A percentile compares a stretch with the other conserved stretches of the same genome.
phyloP scores from a whole-genome alignment of 140 eudicot genomes.

The Erigeron philadelphicus region DNA sequence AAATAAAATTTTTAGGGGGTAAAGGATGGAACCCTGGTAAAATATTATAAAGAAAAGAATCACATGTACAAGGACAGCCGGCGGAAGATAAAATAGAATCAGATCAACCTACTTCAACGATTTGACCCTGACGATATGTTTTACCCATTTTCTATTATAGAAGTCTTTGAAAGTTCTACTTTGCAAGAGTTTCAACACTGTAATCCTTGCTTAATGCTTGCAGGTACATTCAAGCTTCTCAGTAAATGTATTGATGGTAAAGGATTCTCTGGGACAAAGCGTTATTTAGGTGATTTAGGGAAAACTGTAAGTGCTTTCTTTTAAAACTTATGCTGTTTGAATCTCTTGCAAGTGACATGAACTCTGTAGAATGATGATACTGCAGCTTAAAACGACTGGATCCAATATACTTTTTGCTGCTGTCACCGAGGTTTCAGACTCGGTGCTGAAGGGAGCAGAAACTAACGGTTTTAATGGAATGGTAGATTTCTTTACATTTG shows the following conservation, averaged over 20 bases:
- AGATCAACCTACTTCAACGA: too few species aligned
- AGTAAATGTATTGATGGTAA: constrained; percentile 77
- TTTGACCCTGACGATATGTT: too few species aligned
- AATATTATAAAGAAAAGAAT: too few species aligned
- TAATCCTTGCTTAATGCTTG: background rate
- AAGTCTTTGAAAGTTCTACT: too few species aligned
- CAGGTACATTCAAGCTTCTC: constrained; percentile 90
- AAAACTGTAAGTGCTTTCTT: constrained; percentile 65
- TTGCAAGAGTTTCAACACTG: background rate
- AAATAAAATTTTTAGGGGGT: too few species aligned
- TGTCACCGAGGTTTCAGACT: constrained; percentile 82
- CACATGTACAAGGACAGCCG: too few species aligned
- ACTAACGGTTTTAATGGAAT: constrained; percentile 80
- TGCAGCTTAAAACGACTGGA: constrained; percentile 84
- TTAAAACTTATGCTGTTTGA: background rate
- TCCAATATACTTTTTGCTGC: constrained; percentile 87
- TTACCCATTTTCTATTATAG: too few species aligned
- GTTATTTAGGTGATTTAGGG: constrained; percentile 91
- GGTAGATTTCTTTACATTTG: constrained; percentile 37
- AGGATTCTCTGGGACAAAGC: constrained; percentile 91
- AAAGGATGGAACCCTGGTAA: too few species aligned
- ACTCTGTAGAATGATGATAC: constrained; percentile 20
- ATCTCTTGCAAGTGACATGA: constrained; percentile 13
- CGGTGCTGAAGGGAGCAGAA: constrained; percentile 94
- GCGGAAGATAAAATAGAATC: too few species aligned